A percentile compares a stretch with the other conserved stretches of the same genome.
These are phyloP conservation scores for Alternaria gansuensis DNA, from an alignment of 2,329 filamentous ascomycete genomes.

Conservation along the genomic window DNA sequence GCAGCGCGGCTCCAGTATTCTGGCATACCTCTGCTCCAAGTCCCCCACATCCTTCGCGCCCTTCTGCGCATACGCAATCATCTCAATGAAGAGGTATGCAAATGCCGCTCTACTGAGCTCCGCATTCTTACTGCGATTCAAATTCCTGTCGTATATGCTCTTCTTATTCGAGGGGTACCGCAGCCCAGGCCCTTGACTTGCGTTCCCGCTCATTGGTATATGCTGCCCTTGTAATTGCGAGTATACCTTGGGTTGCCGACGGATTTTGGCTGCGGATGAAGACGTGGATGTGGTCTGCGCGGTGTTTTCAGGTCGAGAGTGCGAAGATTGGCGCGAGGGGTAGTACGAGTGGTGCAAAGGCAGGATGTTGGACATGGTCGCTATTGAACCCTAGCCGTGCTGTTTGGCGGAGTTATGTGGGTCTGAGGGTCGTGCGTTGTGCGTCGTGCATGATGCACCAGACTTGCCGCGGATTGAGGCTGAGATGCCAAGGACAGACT, in stretches of 20 bases:
- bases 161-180: constrained; percentile 93
- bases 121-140: constrained; percentile 86
- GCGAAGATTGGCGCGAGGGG: constrained; percentile 24
- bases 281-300: constrained; percentile 10
- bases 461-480: constrained; percentile 17
- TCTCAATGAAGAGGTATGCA: constrained; percentile 94
- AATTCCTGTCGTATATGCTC: constrained; percentile 95
- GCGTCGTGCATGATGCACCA: constrained; percentile 30
- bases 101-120: constrained; percentile 94
- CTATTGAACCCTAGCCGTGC: constrained; percentile 19
- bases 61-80: constrained; percentile 93
- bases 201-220: constrained; percentile 39
- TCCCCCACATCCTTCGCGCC: constrained; percentile 92
- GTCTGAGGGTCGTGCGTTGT: constrained; percentile 32
- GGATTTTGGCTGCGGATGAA: constrained; percentile 17
- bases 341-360: constrained; percentile 28
- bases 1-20: not conserved
- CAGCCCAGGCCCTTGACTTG: constrained; percentile 63
- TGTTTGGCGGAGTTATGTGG: constrained; percentile 33
- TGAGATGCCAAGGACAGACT: constrained; percentile 17
- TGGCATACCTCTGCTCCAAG: constrained; percentile 80
- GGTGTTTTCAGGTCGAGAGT: constrained; percentile 11
- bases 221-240: constrained; percentile 24
- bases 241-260: constrained; percentile 13
- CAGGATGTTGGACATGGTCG: constrained; percentile 36